Percentiles rank a stretch among this genome's conserved stretches.
Evolutionary conservation across 345 rosid genomes (phyloP).

Genomic region (Linum tenue): DNA sequence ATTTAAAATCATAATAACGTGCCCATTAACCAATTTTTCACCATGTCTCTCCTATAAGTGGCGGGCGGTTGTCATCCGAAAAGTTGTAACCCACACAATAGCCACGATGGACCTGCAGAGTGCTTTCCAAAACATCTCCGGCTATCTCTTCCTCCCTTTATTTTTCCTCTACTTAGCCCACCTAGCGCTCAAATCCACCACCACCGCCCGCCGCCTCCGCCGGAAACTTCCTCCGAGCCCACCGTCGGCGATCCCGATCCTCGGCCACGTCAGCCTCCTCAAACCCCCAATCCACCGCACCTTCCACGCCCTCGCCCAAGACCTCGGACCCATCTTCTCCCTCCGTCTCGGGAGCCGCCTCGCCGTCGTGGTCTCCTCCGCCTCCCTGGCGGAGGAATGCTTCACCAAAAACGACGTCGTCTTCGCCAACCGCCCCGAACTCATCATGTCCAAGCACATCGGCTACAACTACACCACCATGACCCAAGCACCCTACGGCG

Average conservation of each 20-base stretch:
- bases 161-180: slow-evolving; percentile 9
- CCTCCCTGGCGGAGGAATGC: slow-evolving; percentile 10
- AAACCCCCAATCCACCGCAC: too few relatives aligned
- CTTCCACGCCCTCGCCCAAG: slow-evolving; percentile 13
- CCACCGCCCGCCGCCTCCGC: neutral
- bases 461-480: too few relatives aligned
- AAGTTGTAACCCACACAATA: too few relatives aligned
- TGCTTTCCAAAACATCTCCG: neutral
- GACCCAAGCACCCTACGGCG: too few relatives aligned
- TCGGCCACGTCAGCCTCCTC: too few relatives aligned
- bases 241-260: too few relatives aligned
- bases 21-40: too few relatives aligned
- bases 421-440: slow-evolving; percentile 22
- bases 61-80: too few relatives aligned
- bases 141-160: neutral
- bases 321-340: slow-evolving; percentile 50
- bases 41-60: too few relatives aligned
- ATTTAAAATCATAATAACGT: too few relatives aligned
- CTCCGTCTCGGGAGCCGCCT: neutral
- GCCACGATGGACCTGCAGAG: slow-evolving; percentile 12
- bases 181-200: slow-evolving; percentile 12
- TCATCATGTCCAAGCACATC: slow-evolving; percentile 31
- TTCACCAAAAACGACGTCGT: too few relatives aligned
- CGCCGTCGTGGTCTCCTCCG: slow-evolving; percentile 30
- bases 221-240: slow-evolving; percentile 23